These are phyloP conservation scores for Periconia digitata DNA, from an alignment of 2,329 filamentous ascomycete species.

Conservation along the genomic window DNA sequence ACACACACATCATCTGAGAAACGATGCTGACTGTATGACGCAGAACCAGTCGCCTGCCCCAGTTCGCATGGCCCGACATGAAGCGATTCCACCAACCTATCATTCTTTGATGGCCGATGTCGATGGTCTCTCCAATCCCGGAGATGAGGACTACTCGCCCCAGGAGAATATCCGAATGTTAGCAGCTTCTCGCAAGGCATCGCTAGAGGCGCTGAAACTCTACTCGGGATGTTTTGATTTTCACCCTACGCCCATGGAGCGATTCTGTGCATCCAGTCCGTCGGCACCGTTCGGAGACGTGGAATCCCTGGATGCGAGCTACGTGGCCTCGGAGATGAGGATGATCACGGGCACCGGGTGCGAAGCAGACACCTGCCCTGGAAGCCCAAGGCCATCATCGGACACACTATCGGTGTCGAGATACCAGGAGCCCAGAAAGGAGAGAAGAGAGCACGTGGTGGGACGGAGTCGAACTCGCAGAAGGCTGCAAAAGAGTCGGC, in stretches of 20 bases:
- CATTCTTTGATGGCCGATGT: slow-evolving; percentile 19
- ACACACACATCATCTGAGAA: slow-evolving; percentile 16
- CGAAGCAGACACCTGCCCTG: slow-evolving; percentile 16
- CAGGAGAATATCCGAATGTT: slow-evolving; percentile 14
- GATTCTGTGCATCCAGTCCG: slow-evolving; percentile 22
- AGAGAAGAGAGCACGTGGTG: slow-evolving; percentile 11
- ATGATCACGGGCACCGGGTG: slow-evolving; percentile 12
- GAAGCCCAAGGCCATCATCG: slow-evolving; percentile 34
- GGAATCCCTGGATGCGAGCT: slow-evolving; percentile 12
- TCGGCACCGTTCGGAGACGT: slow-evolving; percentile 18
- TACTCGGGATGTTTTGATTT: slow-evolving; percentile 37
- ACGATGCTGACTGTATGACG: slow-evolving; percentile 14
- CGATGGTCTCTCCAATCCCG: slow-evolving; percentile 23
- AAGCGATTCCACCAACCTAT: slow-evolving; percentile 19
- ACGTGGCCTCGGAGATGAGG: slow-evolving; percentile 27
- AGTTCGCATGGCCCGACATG: background rate
- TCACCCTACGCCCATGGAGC: slow-evolving; percentile 28
- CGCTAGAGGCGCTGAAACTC: slow-evolving; percentile 32
- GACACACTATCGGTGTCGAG: slow-evolving; percentile 27
- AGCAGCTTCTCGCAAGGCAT: slow-evolving; percentile 25
- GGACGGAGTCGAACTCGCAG: slow-evolving; percentile 23
- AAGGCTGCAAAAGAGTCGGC: slow-evolving; percentile 21
- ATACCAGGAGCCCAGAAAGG: slow-evolving; percentile 16
- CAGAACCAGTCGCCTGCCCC: slow-evolving; percentile 16
- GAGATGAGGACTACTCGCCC: slow-evolving; percentile 17